A percentile compares a stretch with the other conserved stretches of the same genome.
phyloP scores from a whole-genome alignment of 2,329 filamentous ascomycete species.

The Pseudogymnoascus verrucosus region DNA sequence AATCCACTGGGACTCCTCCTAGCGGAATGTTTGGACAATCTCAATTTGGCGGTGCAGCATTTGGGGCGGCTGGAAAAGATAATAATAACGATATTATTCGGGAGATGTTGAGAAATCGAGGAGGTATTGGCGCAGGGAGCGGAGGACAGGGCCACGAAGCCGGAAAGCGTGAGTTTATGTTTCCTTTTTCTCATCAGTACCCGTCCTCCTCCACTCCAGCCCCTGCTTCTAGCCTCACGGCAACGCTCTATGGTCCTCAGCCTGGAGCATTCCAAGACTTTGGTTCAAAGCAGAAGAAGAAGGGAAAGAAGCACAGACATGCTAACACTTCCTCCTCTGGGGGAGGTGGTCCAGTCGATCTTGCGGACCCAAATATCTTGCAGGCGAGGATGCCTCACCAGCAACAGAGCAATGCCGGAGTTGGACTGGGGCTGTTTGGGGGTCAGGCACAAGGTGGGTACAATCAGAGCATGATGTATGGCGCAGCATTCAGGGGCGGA shows the following conservation, averaged over 20 bases:
- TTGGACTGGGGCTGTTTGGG: slow-evolving; percentile 83
- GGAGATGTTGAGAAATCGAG: slow-evolving; percentile 67
- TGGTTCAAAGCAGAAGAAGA: slow-evolving; percentile 98
- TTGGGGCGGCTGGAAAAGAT: slow-evolving; percentile 65
- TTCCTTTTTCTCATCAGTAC: slow-evolving; percentile 85
- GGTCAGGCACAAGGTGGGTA: slow-evolving; percentile 93
- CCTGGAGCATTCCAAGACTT: slow-evolving; percentile 83
- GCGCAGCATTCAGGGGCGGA: slow-evolving; percentile 53
- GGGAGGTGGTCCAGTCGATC: slow-evolving; percentile 98
- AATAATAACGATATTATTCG: slow-evolving; percentile 67
- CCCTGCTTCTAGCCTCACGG: slow-evolving; percentile 85
- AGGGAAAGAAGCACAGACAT: slow-evolving; percentile 99
- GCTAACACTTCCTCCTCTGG: slow-evolving; percentile 99
- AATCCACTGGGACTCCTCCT: slow-evolving; percentile 89
- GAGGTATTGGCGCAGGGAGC: slow-evolving; percentile 45
- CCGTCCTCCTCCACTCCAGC: slow-evolving; percentile 73
- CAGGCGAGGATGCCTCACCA: slow-evolving; percentile 93
- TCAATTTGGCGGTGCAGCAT: slow-evolving; percentile 66
- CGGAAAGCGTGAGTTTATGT: slow-evolving; percentile 97
- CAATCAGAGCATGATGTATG: slow-evolving; percentile 79
- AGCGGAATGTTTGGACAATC: slow-evolving; percentile 87
- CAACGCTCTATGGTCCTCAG: slow-evolving; percentile 83
- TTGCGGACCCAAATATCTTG: slow-evolving; percentile 99
- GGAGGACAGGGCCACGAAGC: slow-evolving; percentile 70
- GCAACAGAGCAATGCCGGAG: slow-evolving; percentile 71